A percentile compares a stretch with the other conserved stretches of the same genome.
Evolutionary conservation across 345 rosid species (phyloP).

Genomic region (Pelargonium nanum): DNA sequence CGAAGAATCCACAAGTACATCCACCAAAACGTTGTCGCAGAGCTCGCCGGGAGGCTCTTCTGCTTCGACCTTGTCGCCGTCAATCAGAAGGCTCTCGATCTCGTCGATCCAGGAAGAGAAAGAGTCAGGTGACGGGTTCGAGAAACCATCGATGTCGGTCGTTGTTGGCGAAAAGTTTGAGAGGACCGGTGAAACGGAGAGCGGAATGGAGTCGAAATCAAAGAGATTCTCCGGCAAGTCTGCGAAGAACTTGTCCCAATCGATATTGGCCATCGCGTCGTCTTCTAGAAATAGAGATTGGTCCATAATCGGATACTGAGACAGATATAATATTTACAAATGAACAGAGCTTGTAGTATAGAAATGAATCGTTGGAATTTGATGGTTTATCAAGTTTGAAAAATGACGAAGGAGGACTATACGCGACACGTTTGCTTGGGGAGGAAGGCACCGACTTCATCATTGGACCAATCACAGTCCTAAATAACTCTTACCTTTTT

Average conservation of each 20-base stretch:
- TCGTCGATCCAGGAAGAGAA: conserved; percentile 31
- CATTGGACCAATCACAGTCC: not conserved
- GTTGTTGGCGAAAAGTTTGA: too few species aligned
- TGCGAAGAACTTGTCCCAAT: not conserved
- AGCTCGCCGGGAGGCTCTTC: conserved; percentile 13
- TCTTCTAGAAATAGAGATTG: not conserved
- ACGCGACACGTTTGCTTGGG: not conserved
- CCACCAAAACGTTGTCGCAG: conserved; percentile 28
- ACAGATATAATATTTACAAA: too few species aligned
- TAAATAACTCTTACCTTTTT: too few species aligned
- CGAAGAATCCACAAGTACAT: conserved; percentile 29
- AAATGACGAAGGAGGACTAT: not conserved
- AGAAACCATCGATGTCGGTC: conserved; percentile 2
- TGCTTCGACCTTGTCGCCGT: conserved; percentile 17
- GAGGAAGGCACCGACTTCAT: conserved; percentile 1
- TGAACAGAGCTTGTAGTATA: too few species aligned
- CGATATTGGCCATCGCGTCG: not conserved
- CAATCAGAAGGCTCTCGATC: conserved; percentile 41
- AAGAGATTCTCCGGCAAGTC: not conserved
- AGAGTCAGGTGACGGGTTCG: conserved; percentile 21
- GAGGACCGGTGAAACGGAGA: not conserved
- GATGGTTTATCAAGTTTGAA: too few species aligned
- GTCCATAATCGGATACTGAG: not conserved
- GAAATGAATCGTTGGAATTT: not conserved
- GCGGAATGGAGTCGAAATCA: not conserved